These are phyloP conservation scores for Colletotrichum graminicola DNA, from an alignment of 2,329 filamentous ascomycete species.

Conservation along the genomic window DNA sequence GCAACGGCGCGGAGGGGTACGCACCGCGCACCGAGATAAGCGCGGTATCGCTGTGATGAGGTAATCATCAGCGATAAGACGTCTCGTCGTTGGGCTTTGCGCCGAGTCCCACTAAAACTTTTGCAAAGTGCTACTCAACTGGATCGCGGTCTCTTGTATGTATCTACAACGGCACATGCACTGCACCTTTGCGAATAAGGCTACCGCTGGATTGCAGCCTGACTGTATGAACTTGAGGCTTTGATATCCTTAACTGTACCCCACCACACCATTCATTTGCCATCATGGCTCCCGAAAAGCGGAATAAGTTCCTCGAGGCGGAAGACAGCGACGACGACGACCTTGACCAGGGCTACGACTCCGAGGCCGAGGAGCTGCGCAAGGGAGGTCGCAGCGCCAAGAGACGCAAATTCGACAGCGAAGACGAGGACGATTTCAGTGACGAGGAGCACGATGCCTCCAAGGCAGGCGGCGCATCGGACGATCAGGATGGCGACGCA, in stretches of 20 bases:
- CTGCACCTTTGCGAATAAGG: background rate
- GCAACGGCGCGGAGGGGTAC: slow-evolving; percentile 27
- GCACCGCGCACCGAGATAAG: slow-evolving; percentile 16
- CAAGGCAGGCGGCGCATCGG: slow-evolving; percentile 51
- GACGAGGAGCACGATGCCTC: slow-evolving; percentile 52
- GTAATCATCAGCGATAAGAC: slow-evolving; percentile 34
- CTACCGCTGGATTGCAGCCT: background rate
- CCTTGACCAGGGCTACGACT: slow-evolving; percentile 71
- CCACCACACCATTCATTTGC: background rate
- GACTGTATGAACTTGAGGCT: background rate
- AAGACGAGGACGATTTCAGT: slow-evolving; percentile 54
- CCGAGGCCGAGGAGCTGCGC: slow-evolving; percentile 73
- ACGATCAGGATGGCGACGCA: slow-evolving; percentile 47
- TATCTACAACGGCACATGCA: slow-evolving; percentile 14
- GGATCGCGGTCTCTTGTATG: slow-evolving; percentile 4
- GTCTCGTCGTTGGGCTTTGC: background rate
- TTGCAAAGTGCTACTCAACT: slow-evolving; percentile 28
- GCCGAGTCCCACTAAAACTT: slow-evolving; percentile 33
- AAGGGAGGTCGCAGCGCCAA: slow-evolving; percentile 75
- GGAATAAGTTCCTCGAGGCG: slow-evolving; percentile 78
- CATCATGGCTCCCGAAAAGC: slow-evolving; percentile 75
- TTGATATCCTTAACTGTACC: no score
- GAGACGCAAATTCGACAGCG: slow-evolving; percentile 69
- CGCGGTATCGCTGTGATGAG: slow-evolving; percentile 30
- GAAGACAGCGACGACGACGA: slow-evolving; percentile 72